phyloP scores from a whole-genome alignment of 208 protist genomes.

The Kentomonas sorsogonicus region DNA sequence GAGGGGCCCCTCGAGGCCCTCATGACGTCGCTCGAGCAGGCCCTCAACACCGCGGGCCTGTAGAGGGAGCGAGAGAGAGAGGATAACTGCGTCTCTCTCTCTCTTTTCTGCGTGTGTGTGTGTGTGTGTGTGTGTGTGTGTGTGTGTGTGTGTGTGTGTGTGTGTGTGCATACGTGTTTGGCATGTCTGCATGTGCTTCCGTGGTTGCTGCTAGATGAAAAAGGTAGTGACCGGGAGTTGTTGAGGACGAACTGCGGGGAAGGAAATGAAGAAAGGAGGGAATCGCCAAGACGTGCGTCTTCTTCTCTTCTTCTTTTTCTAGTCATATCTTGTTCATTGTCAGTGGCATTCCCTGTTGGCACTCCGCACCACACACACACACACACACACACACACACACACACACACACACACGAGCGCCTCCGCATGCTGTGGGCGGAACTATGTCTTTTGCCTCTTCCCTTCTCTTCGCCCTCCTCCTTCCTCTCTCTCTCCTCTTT shows the following conservation, averaged over 20 bases:
- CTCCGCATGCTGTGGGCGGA: no score
- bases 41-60: slow-evolving; percentile 26
- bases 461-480: slow-evolving; percentile 4
- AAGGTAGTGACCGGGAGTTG: no score
- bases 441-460: slow-evolving; percentile 5
- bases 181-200: no score
- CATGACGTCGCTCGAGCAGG: slow-evolving; percentile 46
- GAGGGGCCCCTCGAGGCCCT: slow-evolving; percentile 36
- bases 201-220: no score
- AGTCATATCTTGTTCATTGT: no score
- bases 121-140: no score
- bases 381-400: no score
- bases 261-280: not conserved
- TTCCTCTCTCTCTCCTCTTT: slow-evolving; percentile 9
- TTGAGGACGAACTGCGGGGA: not conserved
- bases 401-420: no score
- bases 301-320: slow-evolving; percentile 9
- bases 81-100: not conserved
- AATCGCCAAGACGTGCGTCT: not conserved
- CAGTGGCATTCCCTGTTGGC: no score
- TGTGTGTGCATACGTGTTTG: no score
- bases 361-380: no score
- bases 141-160: not conserved
- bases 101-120: no score
- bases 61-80: not conserved